A percentile compares a stretch with the other conserved stretches of the same genome.
Conservation (phyloP, 2,329 filamentous ascomycete genomes). For the Westerdykella aurantiaca region DNA sequence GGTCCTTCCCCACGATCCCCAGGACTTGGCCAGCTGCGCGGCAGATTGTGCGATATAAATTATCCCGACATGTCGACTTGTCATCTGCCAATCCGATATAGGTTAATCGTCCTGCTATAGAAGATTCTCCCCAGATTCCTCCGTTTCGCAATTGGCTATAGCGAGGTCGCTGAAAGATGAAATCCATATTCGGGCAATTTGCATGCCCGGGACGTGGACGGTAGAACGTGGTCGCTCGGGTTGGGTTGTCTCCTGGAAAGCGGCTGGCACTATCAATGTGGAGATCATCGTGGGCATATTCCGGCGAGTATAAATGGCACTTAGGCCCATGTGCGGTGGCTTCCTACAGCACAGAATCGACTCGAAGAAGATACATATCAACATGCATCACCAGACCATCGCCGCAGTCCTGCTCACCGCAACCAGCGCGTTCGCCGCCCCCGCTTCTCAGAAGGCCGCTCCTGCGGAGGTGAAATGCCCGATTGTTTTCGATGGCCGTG, state of each 20-base stretch:
- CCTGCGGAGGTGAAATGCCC: constrained; percentile 25
- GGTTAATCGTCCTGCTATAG: constrained; percentile 16
- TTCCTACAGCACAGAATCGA: background rate
- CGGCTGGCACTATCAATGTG: constrained; percentile 8
- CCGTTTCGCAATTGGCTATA: constrained; percentile 13
- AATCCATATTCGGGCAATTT: constrained; percentile 12
- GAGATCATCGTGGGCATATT: background rate
- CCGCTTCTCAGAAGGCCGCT: constrained; percentile 5
- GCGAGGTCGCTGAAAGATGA: constrained; percentile 11
- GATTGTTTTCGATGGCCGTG: constrained; percentile 35
- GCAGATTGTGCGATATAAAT: constrained; percentile 11
- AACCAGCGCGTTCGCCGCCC: constrained; percentile 22
- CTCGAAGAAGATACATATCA: constrained; percentile 1
- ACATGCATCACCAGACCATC: constrained; percentile 21
- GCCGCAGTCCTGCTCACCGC: constrained; percentile 18
- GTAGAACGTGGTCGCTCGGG: background rate
- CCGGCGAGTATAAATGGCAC: background rate
- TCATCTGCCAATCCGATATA: constrained; percentile 9
- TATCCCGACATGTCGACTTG: constrained; percentile 6
- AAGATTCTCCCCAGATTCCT: constrained; percentile 16
- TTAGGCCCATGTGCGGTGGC: background rate
- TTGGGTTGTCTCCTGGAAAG: background rate
- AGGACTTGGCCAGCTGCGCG: constrained; percentile 9
- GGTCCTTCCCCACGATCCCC: constrained; percentile 8
- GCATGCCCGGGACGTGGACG: constrained; percentile 8